Percentiles rank a stretch among this genome's conserved stretches.
Conservation (phyloP, 371 early-diverging fungal species). For the Saksenaea vasiformis region DNA sequence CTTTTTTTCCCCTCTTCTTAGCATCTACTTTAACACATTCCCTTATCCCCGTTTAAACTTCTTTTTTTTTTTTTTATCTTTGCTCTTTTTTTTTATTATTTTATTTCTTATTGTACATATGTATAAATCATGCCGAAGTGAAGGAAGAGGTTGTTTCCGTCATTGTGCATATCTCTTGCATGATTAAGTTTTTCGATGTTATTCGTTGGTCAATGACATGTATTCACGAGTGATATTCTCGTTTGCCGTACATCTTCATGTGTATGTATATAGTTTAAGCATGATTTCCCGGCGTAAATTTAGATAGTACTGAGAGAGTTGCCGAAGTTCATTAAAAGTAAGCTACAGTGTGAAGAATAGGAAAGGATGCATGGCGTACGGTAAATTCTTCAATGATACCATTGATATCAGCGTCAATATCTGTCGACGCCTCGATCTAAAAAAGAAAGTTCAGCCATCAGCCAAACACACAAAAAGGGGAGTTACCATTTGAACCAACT, state of each 20-base stretch:
- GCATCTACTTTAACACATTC: not conserved
- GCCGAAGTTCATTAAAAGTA: slow-evolving; percentile 47
- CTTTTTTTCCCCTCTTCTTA: not conserved
- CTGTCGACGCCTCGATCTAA: slow-evolving; percentile 67
- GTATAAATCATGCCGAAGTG: not conserved
- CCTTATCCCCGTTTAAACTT: not conserved
- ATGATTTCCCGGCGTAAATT: too few species aligned
- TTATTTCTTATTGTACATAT: slow-evolving; percentile 8
- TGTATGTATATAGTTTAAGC: too few species aligned
- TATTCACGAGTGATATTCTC: too few species aligned
- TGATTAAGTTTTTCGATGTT: not conserved
- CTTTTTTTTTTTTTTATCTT: not conserved
- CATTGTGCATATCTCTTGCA: not conserved
- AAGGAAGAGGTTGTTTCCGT: not conserved
- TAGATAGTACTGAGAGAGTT: not conserved
- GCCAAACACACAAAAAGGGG: not conserved
- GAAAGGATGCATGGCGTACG: slow-evolving; percentile 53
- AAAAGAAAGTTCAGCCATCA: not conserved
- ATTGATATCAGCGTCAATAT: slow-evolving; percentile 85
- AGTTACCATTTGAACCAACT: slow-evolving; percentile 70
- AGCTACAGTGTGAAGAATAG: slow-evolving; percentile 61
- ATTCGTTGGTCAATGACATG: not conserved
- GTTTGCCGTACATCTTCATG: too few species aligned
- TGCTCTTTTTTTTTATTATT: not conserved
- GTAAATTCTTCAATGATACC: slow-evolving; percentile 77